Evolutionary conservation across 495 filamentous ascomycete genomes (phyloP).

Genomic region (Thermochaetoides thermophila): DNA sequence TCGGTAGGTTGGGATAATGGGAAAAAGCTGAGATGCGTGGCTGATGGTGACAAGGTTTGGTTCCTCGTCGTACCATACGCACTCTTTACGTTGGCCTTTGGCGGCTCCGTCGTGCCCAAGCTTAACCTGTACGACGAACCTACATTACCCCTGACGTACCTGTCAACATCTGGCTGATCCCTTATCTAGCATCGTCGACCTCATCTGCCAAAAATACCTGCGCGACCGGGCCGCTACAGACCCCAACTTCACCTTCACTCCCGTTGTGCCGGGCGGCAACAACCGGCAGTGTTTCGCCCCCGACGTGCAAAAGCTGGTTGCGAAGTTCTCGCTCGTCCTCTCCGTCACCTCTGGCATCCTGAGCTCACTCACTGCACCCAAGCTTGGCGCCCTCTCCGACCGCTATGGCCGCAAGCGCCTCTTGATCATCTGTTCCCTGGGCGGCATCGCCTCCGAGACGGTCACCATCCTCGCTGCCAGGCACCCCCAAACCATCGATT

Average conservation of each 20-base stretch:
- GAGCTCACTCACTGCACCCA: slow-evolving; percentile 62
- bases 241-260: slow-evolving; percentile 43
- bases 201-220: slow-evolving; percentile 72
- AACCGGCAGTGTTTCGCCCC: slow-evolving; percentile 56
- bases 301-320: slow-evolving; percentile 57
- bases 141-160: background rate
- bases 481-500: slow-evolving; percentile 53
- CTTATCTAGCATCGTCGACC: slow-evolving; percentile 42
- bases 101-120: slow-evolving; percentile 64
- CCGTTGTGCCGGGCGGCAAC: slow-evolving; percentile 48
- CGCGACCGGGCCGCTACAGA: slow-evolving; percentile 41
- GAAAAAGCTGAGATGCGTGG: background rate
- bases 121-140: slow-evolving; percentile 43
- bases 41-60: slow-evolving; percentile 42
- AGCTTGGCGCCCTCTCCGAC: slow-evolving; percentile 75
- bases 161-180: slow-evolving; percentile 1
- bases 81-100: slow-evolving; percentile 68
- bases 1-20: slow-evolving; percentile 37
- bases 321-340: slow-evolving; percentile 61
- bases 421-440: slow-evolving; percentile 50
- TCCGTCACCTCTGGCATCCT: slow-evolving; percentile 57
- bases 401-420: slow-evolving; percentile 65
- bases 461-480: slow-evolving; percentile 63
- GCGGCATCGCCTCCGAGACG: slow-evolving; percentile 52
- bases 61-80: slow-evolving; percentile 72